Evolutionary conservation across 257 asterid species (phyloP), one percentile per base, ranked within the genome.

Genomic region (Solanum pimpinellifolium): DNA sequence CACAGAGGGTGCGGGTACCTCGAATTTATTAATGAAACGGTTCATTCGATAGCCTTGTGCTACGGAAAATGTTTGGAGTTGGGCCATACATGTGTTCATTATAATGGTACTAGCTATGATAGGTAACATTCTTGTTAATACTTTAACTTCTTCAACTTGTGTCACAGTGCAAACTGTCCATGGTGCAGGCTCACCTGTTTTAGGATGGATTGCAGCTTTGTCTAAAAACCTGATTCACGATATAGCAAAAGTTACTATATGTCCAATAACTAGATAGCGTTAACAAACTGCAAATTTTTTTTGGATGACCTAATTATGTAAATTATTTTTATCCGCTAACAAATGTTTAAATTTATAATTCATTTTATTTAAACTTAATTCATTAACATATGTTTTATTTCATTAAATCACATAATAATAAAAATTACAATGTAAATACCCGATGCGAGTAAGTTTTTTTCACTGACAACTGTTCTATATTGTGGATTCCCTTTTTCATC

Each of bases 31-130:
- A 2, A 94, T 89, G 33, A 65, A 88, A 1, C 94, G 91, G 84
- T 94, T 92, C 97, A 93, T 93, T 44, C 91, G 85, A 83, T 91
- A 90, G 44, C 97, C 97, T 56, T 94, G 98, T 83, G 89, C 93
- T 1, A 94, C 95, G 0, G 95, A 93, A 85, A 94, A 94, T 23
- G 98, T 93, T 41, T 94, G 98, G 62, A 94, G 96, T 86, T 94
- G 98, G 2, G 98, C 96, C 92, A 94, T 87, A 86, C 96, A 93
- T 31, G 98, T 94, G 96, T 93, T 93, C 52, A 94, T 56, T 12
- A 94, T 80, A 85, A 94, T 92, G 35, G 98, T 94, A 91, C 97
- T 92, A 66, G 86, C 94, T 69, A 94, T 91, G 72, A 94, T 93
- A 2, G 98, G 98, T 10, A 92, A 11, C 98, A 94, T 95, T 89